Evolutionary conservation across 306 rosid species (phyloP).

Genomic region (Dalbergia oliveri): DNA sequence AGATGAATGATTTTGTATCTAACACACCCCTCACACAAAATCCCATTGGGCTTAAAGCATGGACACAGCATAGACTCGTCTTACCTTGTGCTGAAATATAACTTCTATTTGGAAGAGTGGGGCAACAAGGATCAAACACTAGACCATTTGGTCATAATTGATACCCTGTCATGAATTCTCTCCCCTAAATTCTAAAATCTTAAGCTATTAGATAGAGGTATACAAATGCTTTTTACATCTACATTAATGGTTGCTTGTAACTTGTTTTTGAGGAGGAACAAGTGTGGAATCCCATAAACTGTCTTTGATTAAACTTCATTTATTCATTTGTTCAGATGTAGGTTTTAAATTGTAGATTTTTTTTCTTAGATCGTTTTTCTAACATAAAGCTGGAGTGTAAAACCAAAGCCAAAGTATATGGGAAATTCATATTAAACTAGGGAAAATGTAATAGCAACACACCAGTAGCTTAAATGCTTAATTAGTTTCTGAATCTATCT

Average conservation of each 20-base stretch:
- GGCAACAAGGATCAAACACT: neutral
- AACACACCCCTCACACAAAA: neutral
- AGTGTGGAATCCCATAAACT: constrained; percentile 15
- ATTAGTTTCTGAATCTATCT: neutral
- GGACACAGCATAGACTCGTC: neutral
- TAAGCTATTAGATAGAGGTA: neutral
- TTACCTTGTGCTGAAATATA: neutral
- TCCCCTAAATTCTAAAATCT: neutral
- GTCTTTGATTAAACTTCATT: constrained; percentile 3
- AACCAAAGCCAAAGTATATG: neutral
- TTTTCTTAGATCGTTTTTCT: neutral
- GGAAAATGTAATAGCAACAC: neutral
- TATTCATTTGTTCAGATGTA: neutral
- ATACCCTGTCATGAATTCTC: neutral
- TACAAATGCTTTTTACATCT: neutral
- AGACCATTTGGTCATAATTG: neutral
- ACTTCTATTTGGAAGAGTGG: no score
- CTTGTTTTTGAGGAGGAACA: constrained; percentile 2
- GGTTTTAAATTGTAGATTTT: constrained; percentile 23
- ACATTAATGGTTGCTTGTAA: neutral
- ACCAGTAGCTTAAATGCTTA: neutral
- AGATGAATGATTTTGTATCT: neutral
- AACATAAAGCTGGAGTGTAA: neutral
- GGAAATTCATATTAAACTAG: constrained; percentile 20
- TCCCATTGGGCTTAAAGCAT: neutral